Percentiles rank a stretch among this genome's conserved stretches.
These are phyloP conservation scores for Pleurozium schreberi DNA, from an alignment of 225 moss, liverwort and hornwort species.

Conservation along the genomic window DNA sequence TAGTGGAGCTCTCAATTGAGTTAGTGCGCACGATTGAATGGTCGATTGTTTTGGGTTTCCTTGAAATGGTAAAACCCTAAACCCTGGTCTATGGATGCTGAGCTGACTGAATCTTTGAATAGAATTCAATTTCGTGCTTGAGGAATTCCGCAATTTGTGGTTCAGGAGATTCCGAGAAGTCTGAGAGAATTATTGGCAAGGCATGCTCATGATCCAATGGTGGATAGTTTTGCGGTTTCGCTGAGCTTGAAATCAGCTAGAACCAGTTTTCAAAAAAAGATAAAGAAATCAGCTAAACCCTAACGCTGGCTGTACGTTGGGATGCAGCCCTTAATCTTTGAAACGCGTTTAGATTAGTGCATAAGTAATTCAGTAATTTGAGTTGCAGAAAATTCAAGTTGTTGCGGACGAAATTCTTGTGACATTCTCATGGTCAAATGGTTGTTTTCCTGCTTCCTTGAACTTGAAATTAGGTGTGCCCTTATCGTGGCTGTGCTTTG, in stretches of 20 bases:
- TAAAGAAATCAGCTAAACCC: neutral
- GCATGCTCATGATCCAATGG: neutral
- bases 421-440: neutral
- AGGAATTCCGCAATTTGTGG: neutral
- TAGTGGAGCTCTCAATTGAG: neutral
- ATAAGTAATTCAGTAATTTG: neutral
- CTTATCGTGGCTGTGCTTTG: neutral
- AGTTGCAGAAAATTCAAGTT: neutral
- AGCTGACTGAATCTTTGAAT: neutral
- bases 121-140: neutral
- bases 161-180: neutral
- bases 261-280: too few relatives aligned
- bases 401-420: neutral
- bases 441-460: neutral
- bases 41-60: neutral
- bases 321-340: neutral
- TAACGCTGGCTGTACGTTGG: neutral
- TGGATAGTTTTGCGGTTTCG: neutral
- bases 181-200: neutral
- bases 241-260: neutral
- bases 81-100: neutral
- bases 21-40: neutral
- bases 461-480: neutral
- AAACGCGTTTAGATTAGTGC: neutral
- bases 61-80: neutral